Conservation (phyloP, 208 protist species). For the Naegleria fowleri region DNA sequence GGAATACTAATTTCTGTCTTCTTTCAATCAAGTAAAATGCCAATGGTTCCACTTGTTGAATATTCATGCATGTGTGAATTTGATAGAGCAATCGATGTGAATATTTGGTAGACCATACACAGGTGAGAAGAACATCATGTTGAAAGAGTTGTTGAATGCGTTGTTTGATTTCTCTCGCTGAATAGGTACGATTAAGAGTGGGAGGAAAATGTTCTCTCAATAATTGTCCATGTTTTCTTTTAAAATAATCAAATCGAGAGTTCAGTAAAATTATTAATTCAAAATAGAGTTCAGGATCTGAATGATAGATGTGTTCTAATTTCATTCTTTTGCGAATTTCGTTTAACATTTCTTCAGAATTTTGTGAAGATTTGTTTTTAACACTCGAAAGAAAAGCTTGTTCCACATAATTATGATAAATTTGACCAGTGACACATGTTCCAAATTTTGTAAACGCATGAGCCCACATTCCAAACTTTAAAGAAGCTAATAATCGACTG, state of each 20-base stretch:
- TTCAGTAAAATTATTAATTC: not conserved
- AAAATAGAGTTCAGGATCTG: not conserved
- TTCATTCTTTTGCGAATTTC: not conserved
- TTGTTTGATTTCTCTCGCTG: not conserved
- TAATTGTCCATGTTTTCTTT: not conserved
- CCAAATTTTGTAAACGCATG: not conserved
- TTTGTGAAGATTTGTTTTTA: not conserved
- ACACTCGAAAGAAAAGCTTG: not conserved
- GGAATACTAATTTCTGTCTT: not conserved
- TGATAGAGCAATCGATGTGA: not conserved
- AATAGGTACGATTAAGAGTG: not conserved
- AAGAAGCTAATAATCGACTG: not conserved
- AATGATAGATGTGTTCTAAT: not conserved
- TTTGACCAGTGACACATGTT: constrained; percentile 3
- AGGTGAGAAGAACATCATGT: not conserved
- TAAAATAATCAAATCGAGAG: not conserved
- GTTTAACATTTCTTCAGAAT: not conserved
- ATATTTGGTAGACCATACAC: not conserved
- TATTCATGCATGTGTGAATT: not conserved
- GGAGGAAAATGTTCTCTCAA: not conserved
- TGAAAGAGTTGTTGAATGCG: not conserved
- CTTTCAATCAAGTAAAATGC: not conserved
- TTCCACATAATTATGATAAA: not conserved
- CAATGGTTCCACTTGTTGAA: not conserved
- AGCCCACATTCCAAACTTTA: not conserved